phyloP scores from a whole-genome alignment of 345 rosid species.

The Carallia brachiata region DNA sequence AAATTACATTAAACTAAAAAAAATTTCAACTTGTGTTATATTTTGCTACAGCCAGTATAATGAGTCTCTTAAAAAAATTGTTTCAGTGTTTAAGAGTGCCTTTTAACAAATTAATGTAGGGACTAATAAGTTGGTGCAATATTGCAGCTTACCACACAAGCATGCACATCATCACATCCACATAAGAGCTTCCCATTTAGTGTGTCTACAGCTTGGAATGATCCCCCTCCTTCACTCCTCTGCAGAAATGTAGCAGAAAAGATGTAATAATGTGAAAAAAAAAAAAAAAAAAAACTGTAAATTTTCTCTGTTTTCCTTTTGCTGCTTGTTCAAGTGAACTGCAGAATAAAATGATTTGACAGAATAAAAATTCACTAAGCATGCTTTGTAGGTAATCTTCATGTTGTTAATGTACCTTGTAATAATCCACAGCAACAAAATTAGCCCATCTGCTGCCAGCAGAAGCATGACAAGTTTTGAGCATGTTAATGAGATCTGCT shows the following conservation, averaged over 20 bases:
- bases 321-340: background rate
- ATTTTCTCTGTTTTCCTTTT: background rate
- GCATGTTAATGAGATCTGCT: slow-evolving; percentile 45
- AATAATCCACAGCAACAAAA: slow-evolving; percentile 58
- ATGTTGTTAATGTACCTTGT: slow-evolving; percentile 34
- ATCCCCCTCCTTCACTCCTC: slow-evolving; percentile 72
- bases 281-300: slow-evolving; percentile 21
- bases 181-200: slow-evolving; percentile 57
- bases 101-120: too few species aligned
- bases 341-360: background rate
- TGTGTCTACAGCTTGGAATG: slow-evolving; percentile 59
- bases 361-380: too few species aligned
- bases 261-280: background rate
- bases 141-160: slow-evolving; percentile 19
- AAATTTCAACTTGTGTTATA: background rate
- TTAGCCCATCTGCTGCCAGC: slow-evolving; percentile 62
- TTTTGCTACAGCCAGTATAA: too few species aligned
- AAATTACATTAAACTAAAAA: background rate
- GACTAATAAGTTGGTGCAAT: too few species aligned
- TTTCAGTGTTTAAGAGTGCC: too few species aligned
- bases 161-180: slow-evolving; percentile 32
- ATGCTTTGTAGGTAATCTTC: background rate
- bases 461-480: slow-evolving; percentile 44
- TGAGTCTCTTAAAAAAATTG: too few species aligned
- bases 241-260: slow-evolving; percentile 10